phyloP scores from a whole-genome alignment of 257 asterid genomes.

The Solanum sparsipilum region DNA sequence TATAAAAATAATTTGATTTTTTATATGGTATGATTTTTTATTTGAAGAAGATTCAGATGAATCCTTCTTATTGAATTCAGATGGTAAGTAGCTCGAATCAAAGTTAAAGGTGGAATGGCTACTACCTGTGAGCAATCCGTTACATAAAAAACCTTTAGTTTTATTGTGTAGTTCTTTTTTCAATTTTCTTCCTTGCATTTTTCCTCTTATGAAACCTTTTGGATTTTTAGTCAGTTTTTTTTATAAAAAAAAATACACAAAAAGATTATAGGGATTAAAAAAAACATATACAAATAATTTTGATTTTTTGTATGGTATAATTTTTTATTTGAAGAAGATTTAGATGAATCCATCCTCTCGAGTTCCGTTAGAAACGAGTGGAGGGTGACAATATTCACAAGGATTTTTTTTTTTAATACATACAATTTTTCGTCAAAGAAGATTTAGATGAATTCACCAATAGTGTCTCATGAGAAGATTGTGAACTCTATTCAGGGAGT shows the following conservation, averaged over 20 bases:
- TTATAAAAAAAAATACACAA: background rate
- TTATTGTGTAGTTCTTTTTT: background rate
- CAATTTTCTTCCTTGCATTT: background rate
- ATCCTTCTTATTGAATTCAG: too few species aligned
- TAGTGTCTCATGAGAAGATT: constrained; percentile 56
- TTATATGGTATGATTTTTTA: too few species aligned
- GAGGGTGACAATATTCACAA: background rate
- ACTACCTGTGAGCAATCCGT: too few species aligned
- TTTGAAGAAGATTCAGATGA: background rate
- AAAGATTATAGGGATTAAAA: background rate
- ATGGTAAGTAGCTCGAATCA: background rate
- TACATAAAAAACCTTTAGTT: too few species aligned
- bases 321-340: too few species aligned
- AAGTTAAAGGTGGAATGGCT: too few species aligned
- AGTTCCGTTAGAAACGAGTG: background rate
- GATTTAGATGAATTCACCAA: background rate
- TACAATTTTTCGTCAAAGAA: background rate
- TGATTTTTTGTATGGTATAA: background rate
- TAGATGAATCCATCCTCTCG: background rate
- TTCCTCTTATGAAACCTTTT: background rate
- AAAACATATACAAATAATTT: background rate
- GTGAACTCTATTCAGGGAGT: constrained; percentile 32
- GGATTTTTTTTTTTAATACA: background rate
- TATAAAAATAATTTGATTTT: too few species aligned
- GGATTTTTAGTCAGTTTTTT: background rate